Base-by-base conservation (phyloP, 345 rosid genomes). In the Melaleuca alternifolia region DNA sequence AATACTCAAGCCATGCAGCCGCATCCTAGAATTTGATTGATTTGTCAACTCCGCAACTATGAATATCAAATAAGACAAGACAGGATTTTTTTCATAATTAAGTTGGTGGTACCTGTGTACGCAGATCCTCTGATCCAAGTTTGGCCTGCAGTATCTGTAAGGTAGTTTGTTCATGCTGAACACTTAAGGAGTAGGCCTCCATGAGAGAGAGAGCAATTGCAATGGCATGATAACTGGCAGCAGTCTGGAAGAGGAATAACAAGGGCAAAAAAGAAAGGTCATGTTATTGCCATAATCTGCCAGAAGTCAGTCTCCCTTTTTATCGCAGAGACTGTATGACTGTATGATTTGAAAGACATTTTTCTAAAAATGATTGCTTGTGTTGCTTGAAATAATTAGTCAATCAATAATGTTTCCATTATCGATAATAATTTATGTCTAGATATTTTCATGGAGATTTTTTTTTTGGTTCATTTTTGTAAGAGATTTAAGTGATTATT, bases 141-240 rank as follows among this genome's bases (percentile, higher is more conserved):
- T 97, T 97, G 57, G 93, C 97, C 89, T 96, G 95, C 88, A 97
- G 94, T 91, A 97, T 97, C 90, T 94, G 97, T 37, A 97, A 93
- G 41, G 98, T 97, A 84, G 98, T 97, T 92, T 97, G 99, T 88
- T 97, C 99, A 86, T 96, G 99, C 89, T 97, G 99, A 91, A 97
- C 99, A 86, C 99, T 97, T 83, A 97, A 90, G 89, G 98, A 92
- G 91, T 93, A 96, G 46, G 96, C 99, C 85, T 96, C 99, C 99
- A 96, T 96, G 88, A 96, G 87, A 85, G 99, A 97, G 48, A 97
- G 96, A 85, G 99, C 99, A 88, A 97, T 97, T 85, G 99, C 99
- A 89, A 97, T 97, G 91, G 99, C 99, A 90, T 97, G 99, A 93
- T 97, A 97, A 89, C 99, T 97, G 54, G 99, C 98, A 90, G 99